These are phyloP conservation scores for Trichoderma sp. DNA, from an alignment of 2,329 filamentous ascomycete genomes.

Conservation along the genomic window DNA sequence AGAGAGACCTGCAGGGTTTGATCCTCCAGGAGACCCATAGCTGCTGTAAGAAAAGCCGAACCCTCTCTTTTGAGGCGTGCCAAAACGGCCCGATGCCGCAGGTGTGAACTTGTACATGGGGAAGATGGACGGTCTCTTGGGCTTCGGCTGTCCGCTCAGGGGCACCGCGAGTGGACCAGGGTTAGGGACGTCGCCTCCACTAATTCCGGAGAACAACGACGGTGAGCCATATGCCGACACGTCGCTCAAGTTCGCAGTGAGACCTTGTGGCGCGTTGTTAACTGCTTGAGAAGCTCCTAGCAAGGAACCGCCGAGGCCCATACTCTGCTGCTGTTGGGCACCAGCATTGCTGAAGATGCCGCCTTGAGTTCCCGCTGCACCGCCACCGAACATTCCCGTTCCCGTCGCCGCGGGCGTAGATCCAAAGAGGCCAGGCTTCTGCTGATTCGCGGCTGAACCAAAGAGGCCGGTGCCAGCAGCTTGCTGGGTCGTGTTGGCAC, in stretches of 20 bases:
- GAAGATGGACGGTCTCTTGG: constrained; percentile 74
- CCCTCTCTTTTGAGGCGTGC: constrained; percentile 80
- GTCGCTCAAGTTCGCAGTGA: constrained; percentile 78
- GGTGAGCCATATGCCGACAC: constrained; percentile 87
- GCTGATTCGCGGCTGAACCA: constrained; percentile 40
- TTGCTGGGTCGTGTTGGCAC: constrained; percentile 37
- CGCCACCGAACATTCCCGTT: constrained; percentile 54
- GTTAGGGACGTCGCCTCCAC: constrained; percentile 60
- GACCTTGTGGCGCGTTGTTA: constrained; percentile 55
- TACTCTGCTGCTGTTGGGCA: constrained; percentile 48
- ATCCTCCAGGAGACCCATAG: constrained; percentile 76
- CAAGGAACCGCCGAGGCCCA: constrained; percentile 51
- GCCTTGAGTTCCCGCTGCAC: constrained; percentile 45
- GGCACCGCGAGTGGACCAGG: constrained; percentile 91
- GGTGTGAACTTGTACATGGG: constrained; percentile 87
- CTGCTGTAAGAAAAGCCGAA: constrained; percentile 93
- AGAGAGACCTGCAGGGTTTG: constrained; percentile 58
- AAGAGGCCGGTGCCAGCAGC: constrained; percentile 49
- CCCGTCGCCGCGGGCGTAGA: constrained; percentile 41
- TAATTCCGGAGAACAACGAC: constrained; percentile 76
- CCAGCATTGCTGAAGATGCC: constrained; percentile 47
- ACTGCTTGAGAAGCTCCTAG: constrained; percentile 54
- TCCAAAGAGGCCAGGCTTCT: constrained; percentile 53
- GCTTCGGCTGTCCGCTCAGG: constrained; percentile 69
- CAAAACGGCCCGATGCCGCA: constrained; percentile 71